Evolutionary conservation across 2,329 filamentous ascomycete genomes (phyloP).

Genomic region (Clarireedia homoeocarpa): DNA sequence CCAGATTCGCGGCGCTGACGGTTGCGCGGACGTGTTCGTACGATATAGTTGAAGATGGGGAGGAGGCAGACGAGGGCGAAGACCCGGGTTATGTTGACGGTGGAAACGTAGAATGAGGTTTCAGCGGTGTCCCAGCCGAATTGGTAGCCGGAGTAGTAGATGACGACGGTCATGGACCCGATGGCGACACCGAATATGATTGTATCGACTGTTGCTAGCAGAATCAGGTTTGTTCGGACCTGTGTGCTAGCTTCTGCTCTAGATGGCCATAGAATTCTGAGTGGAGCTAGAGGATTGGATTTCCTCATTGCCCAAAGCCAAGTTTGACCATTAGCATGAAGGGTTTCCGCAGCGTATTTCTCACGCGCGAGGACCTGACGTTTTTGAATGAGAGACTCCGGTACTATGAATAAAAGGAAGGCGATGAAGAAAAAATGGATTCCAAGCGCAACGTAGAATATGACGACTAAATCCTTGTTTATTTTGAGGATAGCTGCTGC

Average conservation of each 20-base stretch:
- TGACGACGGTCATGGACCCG: conserved; percentile 70
- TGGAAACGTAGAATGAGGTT: conserved; percentile 71
- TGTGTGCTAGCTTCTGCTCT: conserved; percentile 51
- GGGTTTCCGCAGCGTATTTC: conserved; percentile 47
- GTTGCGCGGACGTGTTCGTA: conserved; percentile 42
- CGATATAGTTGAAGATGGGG: conserved; percentile 67
- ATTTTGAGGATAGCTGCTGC: conserved; percentile 72
- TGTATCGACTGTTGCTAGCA: conserved; percentile 74
- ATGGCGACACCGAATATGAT: conserved; percentile 76
- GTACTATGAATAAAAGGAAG: conserved; percentile 63
- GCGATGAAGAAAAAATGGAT: conserved; percentile 69
- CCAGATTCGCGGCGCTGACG: conserved; percentile 48
- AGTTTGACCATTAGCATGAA: conserved; percentile 13
- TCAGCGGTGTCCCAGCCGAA: conserved; percentile 81
- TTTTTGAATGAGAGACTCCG: conserved; percentile 74
- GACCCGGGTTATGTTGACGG: conserved; percentile 70
- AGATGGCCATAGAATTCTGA: conserved; percentile 69
- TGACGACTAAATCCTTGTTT: conserved; percentile 66
- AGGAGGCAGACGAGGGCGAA: conserved; percentile 66
- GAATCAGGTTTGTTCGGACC: conserved; percentile 72
- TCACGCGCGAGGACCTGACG: conserved; percentile 64
- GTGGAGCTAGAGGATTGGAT: conserved; percentile 65
- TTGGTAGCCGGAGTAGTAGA: conserved; percentile 73
- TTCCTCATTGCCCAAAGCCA: conserved; percentile 30
- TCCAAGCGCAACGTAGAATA: conserved; percentile 74